These are phyloP conservation scores for Neurospora intermedia DNA, from an alignment of 495 filamentous ascomycete genomes.

Conservation along the genomic window DNA sequence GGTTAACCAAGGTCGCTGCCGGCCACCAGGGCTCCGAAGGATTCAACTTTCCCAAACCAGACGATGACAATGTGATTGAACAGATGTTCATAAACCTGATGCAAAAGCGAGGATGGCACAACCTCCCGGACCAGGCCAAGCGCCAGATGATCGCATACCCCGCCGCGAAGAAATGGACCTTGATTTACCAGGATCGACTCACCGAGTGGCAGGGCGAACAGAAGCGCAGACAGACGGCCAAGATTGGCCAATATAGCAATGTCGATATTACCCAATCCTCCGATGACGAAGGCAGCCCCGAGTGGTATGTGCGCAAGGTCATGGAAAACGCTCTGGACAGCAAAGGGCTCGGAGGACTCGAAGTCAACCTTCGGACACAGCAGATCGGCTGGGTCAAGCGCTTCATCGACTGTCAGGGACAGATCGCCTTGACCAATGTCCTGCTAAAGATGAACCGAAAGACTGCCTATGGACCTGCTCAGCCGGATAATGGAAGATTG, in stretches of 20 bases:
- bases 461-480: constrained; percentile 62
- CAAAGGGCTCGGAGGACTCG: constrained; percentile 82
- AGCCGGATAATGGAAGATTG: constrained; percentile 49
- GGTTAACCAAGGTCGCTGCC: constrained; percentile 37
- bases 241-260: constrained; percentile 48
- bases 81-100: constrained; percentile 85
- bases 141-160: constrained; percentile 94
- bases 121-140: constrained; percentile 88
- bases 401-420: constrained; percentile 95
- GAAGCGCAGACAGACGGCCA: constrained; percentile 66
- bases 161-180: constrained; percentile 89
- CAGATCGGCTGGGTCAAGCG: constrained; percentile 96
- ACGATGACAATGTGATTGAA: constrained; percentile 82
- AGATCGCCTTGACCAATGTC: constrained; percentile 91
- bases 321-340: constrained; percentile 90
- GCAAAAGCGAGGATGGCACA: constrained; percentile 95
- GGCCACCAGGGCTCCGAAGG: constrained; percentile 44
- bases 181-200: constrained; percentile 90
- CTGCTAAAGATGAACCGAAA: constrained; percentile 84
- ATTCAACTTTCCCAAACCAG: constrained; percentile 56
- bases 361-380: constrained; percentile 89
- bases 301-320: constrained; percentile 96
- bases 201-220: constrained; percentile 91
- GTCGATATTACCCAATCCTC: constrained; percentile 56
- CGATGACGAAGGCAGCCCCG: constrained; percentile 89